Evolutionary conservation across 2,329 filamentous ascomycete species (phyloP), one percentile per base, ranked within the genome.

Genomic region (Colletotrichum euphorbiae): DNA sequence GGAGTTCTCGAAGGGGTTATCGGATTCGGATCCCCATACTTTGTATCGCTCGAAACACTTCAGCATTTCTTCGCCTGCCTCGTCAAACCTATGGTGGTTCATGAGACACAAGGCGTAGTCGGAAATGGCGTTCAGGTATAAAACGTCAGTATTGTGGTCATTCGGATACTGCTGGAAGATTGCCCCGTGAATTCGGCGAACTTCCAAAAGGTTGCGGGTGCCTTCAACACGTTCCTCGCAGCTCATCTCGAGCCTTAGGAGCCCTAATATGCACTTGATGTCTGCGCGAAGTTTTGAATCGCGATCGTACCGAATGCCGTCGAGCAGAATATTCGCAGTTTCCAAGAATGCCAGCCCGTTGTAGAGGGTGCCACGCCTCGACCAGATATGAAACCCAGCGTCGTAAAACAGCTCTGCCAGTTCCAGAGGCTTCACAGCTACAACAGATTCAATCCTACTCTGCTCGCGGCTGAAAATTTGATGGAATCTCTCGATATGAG

Each of bases 391-490:
- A 15, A 50, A 50, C 6, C 21, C 45, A 1, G 31, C 50, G 50
- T 54, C 50, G 28, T 54, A 54, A 5, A 54, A 54, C 8, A 54
- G 50, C 17, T 54, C 28, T 6, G 28, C 50, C 9, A 54, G n/a
- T 13, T 54, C 50, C 9, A 54, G 50, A 3, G 28, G 8, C 17
- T 38, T 13, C 1, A 54, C 50, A 8, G 28, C 21, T 9, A n/a
- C 31, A 7, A 54, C 28, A 15, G 15, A 4, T 9, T 38, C 28
- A 9, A 54, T 38, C 12, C 50, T 24, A 6, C 19, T 11, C 31
- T 33, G 28, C 31, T 54, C 50, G 9, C 5, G 31, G 4, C 13
- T 6, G 17, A 54, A 54, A 9, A 36, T 17, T 12, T 38, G 28
- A 19, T 54, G 50, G 12, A 19, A 54, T 6, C 50, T 54, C 5